These are phyloP conservation scores for Beta lomatogona DNA, from an alignment of 179 eudicot genomes.

Conservation along the genomic window DNA sequence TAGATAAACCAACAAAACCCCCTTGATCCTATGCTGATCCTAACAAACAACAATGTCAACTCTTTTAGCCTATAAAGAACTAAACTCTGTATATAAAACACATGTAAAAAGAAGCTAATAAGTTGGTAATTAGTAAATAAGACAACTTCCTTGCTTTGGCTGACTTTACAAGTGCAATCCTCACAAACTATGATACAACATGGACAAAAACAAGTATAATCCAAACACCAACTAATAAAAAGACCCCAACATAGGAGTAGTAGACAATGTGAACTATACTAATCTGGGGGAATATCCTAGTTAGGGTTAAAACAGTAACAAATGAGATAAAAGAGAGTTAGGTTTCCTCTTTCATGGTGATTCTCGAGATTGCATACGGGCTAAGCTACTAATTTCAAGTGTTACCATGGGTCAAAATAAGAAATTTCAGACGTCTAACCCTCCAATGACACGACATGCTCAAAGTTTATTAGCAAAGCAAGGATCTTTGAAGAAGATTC, in stretches of 20 bases:
- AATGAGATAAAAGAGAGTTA: too few species aligned
- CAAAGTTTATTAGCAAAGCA: too few species aligned
- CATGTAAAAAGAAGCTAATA: background rate
- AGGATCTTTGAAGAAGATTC: too few species aligned
- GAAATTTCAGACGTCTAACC: too few species aligned
- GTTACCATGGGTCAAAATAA: too few species aligned
- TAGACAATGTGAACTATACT: too few species aligned
- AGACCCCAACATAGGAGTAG: background rate
- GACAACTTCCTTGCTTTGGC: background rate
- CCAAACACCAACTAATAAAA: background rate
- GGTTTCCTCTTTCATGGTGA: too few species aligned
- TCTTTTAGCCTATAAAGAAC: background rate
- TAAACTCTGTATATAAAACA: background rate
- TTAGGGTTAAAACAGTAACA: too few species aligned
- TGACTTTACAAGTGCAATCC: background rate
- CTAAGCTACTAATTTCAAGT: too few species aligned
- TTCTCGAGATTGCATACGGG: too few species aligned
- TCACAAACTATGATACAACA: background rate
- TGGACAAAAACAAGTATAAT: background rate
- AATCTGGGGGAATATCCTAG: too few species aligned
- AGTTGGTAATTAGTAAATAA: background rate
- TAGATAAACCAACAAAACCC: background rate
- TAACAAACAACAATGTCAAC: background rate
- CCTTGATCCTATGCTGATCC: background rate
- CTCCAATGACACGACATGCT: too few species aligned